Base-by-base conservation (phyloP, 176 grass and related monocot genomes). In the Avena insularis region DNA sequence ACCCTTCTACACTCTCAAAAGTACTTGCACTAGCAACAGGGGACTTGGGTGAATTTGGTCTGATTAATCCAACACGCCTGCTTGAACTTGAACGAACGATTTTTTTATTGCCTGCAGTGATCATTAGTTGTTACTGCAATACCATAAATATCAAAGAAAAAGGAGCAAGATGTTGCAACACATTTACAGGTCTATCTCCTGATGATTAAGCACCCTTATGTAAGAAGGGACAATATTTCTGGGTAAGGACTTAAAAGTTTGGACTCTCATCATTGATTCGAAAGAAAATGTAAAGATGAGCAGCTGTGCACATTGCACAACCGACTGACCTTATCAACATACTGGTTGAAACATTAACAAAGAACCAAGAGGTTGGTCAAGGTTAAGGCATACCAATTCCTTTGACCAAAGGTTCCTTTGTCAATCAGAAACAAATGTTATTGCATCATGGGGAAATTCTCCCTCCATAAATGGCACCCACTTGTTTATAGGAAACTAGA, bases 21-120 rank as follows among this genome's bases (percentile, higher is more conserved):
- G 80, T 84, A 91, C 91, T 90, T 74, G 87, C 85, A 84, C 89
- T 93, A 64, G 85, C 83, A 56, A 86, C 80, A 86, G 93, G 91
- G 68, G 93, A 98, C 59, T 92, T 98, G 50, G 93, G 95, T 81
- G 95, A 98, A 67, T 84, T 90, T 84, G 87, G 82, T 64, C 90
- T 86, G 54, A 94, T 87, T 77, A 89, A 84, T 78, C 77, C 84
- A 68, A 82, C 81, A 16, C 89, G 89, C 66, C 91, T 95, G 67
- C 78, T 93, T 83, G 95, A 92, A 84, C 78, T 68, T 49, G 91
- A 86, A 75, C 90, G 85, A 6, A 63, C 58, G 17, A 88, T 55
- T 54, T 88, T 58, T 54, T 75, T 89, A 82, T 62, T 86, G 68
- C 87, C 95, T 98, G 86, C 85, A 92, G 85, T 82, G 67, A 77